Percentiles rank a stretch among this genome's conserved stretches.
Evolutionary conservation across 768 basidiomycete genomes (phyloP).

Genomic region (Amanita pseudoporphyria): DNA sequence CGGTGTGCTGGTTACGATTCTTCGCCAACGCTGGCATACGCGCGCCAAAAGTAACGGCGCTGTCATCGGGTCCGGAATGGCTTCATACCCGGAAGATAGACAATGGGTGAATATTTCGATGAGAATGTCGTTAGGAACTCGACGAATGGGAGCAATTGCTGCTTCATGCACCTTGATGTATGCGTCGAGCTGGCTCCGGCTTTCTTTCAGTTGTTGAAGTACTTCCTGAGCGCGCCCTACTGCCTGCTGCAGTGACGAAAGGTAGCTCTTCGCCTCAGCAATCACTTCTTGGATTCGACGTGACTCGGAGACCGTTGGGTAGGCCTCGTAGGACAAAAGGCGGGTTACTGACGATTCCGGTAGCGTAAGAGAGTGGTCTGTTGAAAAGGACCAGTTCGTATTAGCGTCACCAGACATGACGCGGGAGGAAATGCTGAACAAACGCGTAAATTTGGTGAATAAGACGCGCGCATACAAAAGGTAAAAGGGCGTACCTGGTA

Average conservation of each 20-base stretch:
- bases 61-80: conserved; percentile 8
- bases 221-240: neutral
- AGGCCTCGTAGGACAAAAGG: neutral
- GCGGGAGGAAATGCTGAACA: neutral
- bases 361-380: neutral
- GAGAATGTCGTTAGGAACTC: conserved; percentile 12
- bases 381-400: neutral
- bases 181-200: neutral
- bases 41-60: conserved; percentile 15
- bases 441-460: neutral
- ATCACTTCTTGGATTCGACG: neutral
- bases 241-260: neutral
- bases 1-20: conserved; percentile 14
- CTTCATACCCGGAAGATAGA: conserved; percentile 12
- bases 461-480: neutral
- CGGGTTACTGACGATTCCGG: neutral
- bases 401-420: neutral
- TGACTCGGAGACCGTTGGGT: neutral
- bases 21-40: conserved; percentile 15
- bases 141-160: conserved; percentile 11
- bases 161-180: neutral
- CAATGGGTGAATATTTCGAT: conserved; percentile 14
- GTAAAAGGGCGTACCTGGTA: neutral
- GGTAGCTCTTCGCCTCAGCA: neutral
- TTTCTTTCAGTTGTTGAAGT: neutral